These are phyloP conservation scores for Laguncularia racemosa DNA, from an alignment of 345 rosid species.

Conservation along the genomic window DNA sequence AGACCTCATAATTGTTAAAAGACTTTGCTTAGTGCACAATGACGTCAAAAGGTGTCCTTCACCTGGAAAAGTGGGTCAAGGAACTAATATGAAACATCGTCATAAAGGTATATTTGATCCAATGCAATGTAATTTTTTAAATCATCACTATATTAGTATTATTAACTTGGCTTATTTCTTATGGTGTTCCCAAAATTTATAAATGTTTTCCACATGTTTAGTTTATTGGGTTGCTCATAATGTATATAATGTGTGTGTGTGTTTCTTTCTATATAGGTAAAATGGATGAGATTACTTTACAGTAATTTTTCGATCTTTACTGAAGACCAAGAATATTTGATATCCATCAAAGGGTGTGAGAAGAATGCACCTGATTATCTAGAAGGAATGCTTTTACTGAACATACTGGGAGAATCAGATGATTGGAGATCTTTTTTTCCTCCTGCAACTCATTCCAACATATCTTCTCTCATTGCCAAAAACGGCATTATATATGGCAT, in stretches of 20 bases:
- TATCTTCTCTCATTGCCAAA: slow-evolving; percentile 6
- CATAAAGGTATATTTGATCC: too few relatives aligned
- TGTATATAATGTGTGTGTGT: neutral
- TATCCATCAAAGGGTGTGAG: neutral
- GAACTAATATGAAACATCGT: too few relatives aligned
- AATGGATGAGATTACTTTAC: neutral
- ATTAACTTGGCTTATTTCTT: too few relatives aligned
- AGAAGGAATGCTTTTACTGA: slow-evolving; percentile 13
- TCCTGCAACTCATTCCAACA: neutral
- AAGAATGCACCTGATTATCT: neutral
- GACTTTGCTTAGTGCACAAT: too few relatives aligned
- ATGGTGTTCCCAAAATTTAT: too few relatives aligned
- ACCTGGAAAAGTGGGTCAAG: too few relatives aligned
- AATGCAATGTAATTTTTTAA: too few relatives aligned
- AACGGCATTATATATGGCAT: slow-evolving; percentile 9
- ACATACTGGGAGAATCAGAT: neutral
- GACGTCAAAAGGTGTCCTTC: too few relatives aligned
- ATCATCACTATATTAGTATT: too few relatives aligned
- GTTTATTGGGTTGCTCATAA: neutral
- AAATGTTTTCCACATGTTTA: too few relatives aligned
- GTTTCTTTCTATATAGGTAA: neutral
- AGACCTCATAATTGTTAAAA: too few relatives aligned
- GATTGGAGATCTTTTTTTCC: slow-evolving; percentile 8
- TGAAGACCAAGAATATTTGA: neutral
- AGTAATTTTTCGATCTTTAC: neutral